Conservation (phyloP, 129 eudicot genomes). For the Lactuca sativa region DNA sequence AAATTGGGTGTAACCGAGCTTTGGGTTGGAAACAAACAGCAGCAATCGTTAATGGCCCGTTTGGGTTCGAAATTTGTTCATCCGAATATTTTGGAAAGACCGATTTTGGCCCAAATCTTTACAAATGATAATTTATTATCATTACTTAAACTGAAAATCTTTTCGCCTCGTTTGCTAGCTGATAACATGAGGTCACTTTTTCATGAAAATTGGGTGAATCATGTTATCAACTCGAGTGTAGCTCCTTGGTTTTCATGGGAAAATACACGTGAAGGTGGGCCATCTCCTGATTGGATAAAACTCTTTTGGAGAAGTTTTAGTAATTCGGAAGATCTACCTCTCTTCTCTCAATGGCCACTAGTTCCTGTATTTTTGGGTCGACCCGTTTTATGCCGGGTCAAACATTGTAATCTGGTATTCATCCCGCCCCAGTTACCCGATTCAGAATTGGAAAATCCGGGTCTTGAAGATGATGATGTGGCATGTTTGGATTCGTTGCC, state of each 20-base stretch:
- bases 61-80: conserved; percentile 81
- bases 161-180: conserved; percentile 78
- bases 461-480: conserved; percentile 37
- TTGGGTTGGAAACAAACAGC: conserved; percentile 91
- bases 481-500: conserved; percentile 44
- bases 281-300: conserved; percentile 84
- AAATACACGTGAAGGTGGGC: conserved; percentile 72
- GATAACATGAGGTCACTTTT: conserved; percentile 69
- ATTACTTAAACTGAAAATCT: conserved; percentile 56
- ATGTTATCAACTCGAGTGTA: conserved; percentile 62
- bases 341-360: conserved; percentile 97
- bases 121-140: conserved; percentile 49
- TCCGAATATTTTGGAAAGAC: conserved; percentile 72
- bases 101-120: conserved; percentile 59
- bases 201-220: conserved; percentile 85
- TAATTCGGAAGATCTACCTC: conserved; percentile 69
- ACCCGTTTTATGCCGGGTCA: conserved; percentile 85
- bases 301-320: conserved; percentile 81
- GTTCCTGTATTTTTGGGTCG: conserved; percentile 98
- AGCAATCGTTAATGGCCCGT: conserved; percentile 63
- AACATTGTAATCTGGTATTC: conserved; percentile 80
- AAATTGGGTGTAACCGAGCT: conserved; percentile 66
- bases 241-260: conserved; percentile 99
- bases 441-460: conserved; percentile 34
- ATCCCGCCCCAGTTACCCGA: conserved; percentile 53